Evolutionary conservation across 2,329 filamentous ascomycete species (phyloP), one percentile per base, ranked within the genome.

Genomic region (Cyphellophora attinorum): DNA sequence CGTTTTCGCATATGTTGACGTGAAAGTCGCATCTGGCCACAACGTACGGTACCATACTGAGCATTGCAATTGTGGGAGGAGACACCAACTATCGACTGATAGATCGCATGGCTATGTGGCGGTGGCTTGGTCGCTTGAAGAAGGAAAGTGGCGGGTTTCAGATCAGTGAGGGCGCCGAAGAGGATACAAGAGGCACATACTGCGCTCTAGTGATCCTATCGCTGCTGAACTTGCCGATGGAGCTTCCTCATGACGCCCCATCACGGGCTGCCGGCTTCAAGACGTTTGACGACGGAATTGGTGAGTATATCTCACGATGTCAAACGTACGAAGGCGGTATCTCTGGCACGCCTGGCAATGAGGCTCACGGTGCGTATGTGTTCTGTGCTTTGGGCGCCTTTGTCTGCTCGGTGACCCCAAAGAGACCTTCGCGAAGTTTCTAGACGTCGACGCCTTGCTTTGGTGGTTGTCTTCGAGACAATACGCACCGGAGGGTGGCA

Each of bases 331-430:
- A 98, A 64, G 91, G 91, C 45, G 91, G 91, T 31, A 86, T 98
- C 48, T 88, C 84, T 45, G 81, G 77, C 37, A 79, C 81, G 44
- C 91, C 88, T 34, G 81, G 80, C 40, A 79, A 81, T 44, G 91
- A 98, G 68, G 91, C 89, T 35, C 91, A 98, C 61, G 91, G 91
- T 41, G 91, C 85, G 45, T 98, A 96, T 63, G 85, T 89, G 16
- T 96, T 96, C 61, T 95, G 89, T 61, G 88, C 84, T 37, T 65
- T 98, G 39, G 91, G 81, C 36, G 85, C 59, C 72, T 98, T 35
- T 81, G 84, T 51, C 84, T 96, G 45, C 64, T 96, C 31, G 86
- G 84, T 51, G 70, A 79, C 37, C 89, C 91, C 37, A 72, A 82
- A 56, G 69, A 74, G 47, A 81, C 75, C 43, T 76, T 95, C 45